phyloP scores from a whole-genome alignment of 225 moss, liverwort and hornwort species.

The Sphagnum contortum region DNA sequence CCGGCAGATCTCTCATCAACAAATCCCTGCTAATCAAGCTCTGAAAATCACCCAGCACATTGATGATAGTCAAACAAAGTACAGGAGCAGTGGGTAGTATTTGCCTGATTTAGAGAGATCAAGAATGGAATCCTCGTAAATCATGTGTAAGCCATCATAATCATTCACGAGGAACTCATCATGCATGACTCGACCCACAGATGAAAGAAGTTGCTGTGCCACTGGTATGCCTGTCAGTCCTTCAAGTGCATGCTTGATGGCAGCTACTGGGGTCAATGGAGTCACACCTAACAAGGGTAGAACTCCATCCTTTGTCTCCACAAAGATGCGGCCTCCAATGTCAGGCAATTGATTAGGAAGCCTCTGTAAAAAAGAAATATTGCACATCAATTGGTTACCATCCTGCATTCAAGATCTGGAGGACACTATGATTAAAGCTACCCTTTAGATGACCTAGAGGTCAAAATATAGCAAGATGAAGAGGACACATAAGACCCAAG shows the following conservation, averaged over 20 bases:
- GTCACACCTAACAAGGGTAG: conserved; percentile 68
- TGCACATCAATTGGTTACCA: too few relatives aligned
- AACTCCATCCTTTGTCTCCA: conserved; percentile 88
- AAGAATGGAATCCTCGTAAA: conserved; percentile 72
- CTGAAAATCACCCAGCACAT: too few relatives aligned
- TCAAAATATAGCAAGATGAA: too few relatives aligned
- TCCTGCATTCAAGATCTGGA: too few relatives aligned
- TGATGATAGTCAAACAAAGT: too few relatives aligned
- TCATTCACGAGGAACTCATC: conserved; percentile 72
- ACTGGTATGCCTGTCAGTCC: conserved; percentile 68
- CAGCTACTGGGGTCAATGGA: conserved; percentile 43
- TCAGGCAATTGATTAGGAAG: conserved; percentile 59
- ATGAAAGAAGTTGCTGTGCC: conserved; percentile 72
- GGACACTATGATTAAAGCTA: too few relatives aligned
- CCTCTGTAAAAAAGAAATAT: conserved; percentile 24
- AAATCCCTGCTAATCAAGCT: too few relatives aligned
- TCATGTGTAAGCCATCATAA: conserved; percentile 61
- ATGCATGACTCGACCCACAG: conserved; percentile 89
- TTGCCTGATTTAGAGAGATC: conserved; percentile 93
- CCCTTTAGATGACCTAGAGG: too few relatives aligned
- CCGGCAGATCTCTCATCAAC: too few relatives aligned
- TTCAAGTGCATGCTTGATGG: conserved; percentile 71
- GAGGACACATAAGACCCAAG: too few relatives aligned
- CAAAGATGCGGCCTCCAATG: conserved; percentile 72
- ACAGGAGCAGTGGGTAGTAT: too few relatives aligned